These are phyloP conservation scores for Salisapilia sapeloensis DNA, from an alignment of 352 stramenopile species.

Conservation along the genomic window DNA sequence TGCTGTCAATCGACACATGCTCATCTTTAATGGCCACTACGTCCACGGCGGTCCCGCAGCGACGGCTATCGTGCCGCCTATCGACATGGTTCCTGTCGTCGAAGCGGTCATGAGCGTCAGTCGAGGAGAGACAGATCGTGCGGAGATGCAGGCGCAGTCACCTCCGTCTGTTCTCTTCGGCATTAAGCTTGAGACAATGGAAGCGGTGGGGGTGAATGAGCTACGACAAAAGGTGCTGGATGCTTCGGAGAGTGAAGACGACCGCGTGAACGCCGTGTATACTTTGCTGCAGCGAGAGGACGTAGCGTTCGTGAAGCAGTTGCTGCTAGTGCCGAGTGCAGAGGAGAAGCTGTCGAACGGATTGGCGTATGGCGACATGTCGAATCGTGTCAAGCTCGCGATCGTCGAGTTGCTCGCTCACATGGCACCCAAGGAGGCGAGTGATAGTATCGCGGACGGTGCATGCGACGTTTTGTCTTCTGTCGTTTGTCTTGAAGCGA, in stretches of 20 bases:
- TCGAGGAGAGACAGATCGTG: constrained; percentile 19
- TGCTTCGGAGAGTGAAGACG: constrained; percentile 27
- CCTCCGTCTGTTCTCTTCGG: constrained; percentile 26
- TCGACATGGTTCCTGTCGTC: constrained; percentile 59
- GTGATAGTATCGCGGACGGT: constrained; percentile 50
- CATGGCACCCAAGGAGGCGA: constrained; percentile 30
- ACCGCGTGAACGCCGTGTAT: constrained; percentile 50
- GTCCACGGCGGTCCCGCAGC: constrained; percentile 38
- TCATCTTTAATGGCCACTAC: constrained; percentile 74
- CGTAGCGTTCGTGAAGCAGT: constrained; percentile 38
- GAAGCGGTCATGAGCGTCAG: constrained; percentile 59
- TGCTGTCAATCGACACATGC: constrained; percentile 54
- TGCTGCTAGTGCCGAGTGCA: constrained; percentile 35
- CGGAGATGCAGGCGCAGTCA: constrained; percentile 7
- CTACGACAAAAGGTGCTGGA: constrained; percentile 49
- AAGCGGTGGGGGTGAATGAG: constrained; percentile 37
- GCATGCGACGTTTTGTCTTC: constrained; percentile 69
- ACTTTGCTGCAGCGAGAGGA: constrained; percentile 49
- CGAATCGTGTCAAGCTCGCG: constrained; percentile 47
- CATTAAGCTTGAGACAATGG: constrained; percentile 23
- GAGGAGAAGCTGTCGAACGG: constrained; percentile 46
- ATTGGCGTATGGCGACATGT: constrained; percentile 45
- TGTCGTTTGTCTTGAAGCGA: constrained; percentile 65
- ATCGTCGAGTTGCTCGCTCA: constrained; percentile 50
- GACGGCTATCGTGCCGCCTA: constrained; percentile 61